Evolutionary conservation across 2,329 filamentous ascomycete genomes (phyloP).

Genomic region (Xylariomycetidae sp.): DNA sequence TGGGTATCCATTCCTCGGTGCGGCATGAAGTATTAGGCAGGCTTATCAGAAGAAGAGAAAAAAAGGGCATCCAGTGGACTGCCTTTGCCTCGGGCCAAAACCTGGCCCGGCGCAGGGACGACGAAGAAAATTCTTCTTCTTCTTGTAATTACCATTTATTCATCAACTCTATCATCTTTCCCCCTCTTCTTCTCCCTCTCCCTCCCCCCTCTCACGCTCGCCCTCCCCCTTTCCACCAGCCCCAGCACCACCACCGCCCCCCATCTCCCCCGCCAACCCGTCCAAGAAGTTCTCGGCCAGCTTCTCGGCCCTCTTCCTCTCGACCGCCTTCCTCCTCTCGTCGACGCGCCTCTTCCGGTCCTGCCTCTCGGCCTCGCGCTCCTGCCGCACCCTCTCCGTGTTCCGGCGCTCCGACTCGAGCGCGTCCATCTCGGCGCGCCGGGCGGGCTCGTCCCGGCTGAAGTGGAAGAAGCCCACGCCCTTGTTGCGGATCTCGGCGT

Average conservation of each 20-base stretch:
- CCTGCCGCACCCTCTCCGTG: constrained; percentile 60
- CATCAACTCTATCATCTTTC: not conserved
- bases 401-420: constrained; percentile 62
- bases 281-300: constrained; percentile 32
- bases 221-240: constrained; percentile 1
- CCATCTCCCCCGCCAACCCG: constrained; percentile 28
- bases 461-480: constrained; percentile 93
- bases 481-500: constrained; percentile 76
- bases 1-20: too few species aligned
- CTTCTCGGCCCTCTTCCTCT: constrained; percentile 41
- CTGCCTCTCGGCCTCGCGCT: constrained; percentile 52
- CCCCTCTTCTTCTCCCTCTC: constrained; percentile 3
- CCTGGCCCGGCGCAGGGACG: not conserved
- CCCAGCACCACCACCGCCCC: constrained; percentile 4
- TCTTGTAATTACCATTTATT: not conserved
- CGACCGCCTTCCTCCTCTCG: constrained; percentile 57
- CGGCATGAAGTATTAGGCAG: too few species aligned
- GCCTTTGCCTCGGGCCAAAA: too few species aligned
- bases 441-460: constrained; percentile 64
- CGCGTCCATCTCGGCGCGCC: constrained; percentile 69
- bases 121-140: not conserved
- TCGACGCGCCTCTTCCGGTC: constrained; percentile 60
- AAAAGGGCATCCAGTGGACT: too few species aligned
- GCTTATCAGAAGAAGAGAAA: too few species aligned
- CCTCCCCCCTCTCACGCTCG: not conserved